Evolutionary conservation across 2,329 filamentous ascomycete genomes (phyloP).

Genomic region (Grosmannia huntii): DNA sequence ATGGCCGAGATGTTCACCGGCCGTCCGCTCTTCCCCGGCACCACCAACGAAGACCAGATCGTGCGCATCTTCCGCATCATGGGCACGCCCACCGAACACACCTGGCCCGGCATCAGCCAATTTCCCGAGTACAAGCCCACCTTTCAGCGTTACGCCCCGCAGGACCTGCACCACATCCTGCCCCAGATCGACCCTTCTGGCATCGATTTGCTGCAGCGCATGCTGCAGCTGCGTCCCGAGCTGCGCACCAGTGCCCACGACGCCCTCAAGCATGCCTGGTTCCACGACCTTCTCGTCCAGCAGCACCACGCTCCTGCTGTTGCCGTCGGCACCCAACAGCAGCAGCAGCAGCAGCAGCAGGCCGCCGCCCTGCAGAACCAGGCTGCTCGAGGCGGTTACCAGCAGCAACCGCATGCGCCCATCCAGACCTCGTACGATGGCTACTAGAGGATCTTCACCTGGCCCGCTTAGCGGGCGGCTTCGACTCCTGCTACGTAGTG

Average conservation of each 20-base stretch:
- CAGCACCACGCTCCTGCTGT: slow-evolving; percentile 56
- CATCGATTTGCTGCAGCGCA: slow-evolving; percentile 74
- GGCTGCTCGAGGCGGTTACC: slow-evolving; percentile 11
- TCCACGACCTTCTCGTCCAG: slow-evolving; percentile 56
- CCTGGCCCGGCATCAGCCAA: slow-evolving; percentile 88
- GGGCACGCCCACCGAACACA: slow-evolving; percentile 91
- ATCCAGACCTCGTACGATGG: slow-evolving; percentile 16
- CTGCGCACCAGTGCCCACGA: slow-evolving; percentile 79
- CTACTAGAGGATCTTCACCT: slow-evolving; percentile 10
- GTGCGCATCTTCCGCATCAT: slow-evolving; percentile 96
- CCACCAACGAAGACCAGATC: slow-evolving; percentile 95
- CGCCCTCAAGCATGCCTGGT: slow-evolving; percentile 86
- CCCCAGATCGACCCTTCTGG: slow-evolving; percentile 82
- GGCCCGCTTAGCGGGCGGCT: not conserved
- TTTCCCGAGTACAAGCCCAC: slow-evolving; percentile 97
- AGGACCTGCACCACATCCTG: slow-evolving; percentile 75
- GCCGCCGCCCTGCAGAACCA: slow-evolving; percentile 13
- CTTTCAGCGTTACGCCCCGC: slow-evolving; percentile 88
- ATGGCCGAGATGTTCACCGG: slow-evolving; percentile 99
- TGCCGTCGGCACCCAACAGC: slow-evolving; percentile 3
- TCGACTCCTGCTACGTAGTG: not conserved
- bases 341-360: slow-evolving; percentile 15
- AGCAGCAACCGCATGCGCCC: slow-evolving; percentile 12
- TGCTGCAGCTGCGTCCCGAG: slow-evolving; percentile 89
- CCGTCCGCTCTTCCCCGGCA: slow-evolving; percentile 87